Base-by-base conservation (phyloP, 2,329 filamentous ascomycete genomes). In the Chaetomium strumarium region DNA sequence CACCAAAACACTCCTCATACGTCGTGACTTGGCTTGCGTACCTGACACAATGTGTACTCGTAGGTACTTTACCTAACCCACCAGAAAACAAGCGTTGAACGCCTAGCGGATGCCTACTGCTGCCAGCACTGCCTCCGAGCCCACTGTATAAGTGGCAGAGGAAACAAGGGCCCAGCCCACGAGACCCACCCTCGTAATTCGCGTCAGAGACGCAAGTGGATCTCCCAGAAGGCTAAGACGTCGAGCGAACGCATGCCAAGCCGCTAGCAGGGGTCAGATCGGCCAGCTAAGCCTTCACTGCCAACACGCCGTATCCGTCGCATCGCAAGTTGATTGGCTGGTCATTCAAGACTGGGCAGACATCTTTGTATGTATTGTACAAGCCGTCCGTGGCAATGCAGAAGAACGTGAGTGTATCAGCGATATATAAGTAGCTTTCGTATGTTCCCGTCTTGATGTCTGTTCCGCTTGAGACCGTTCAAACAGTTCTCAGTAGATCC, bases 171-270 rank as follows among this genome's bases (percentile, higher is more conserved):
- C 12, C 29, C 6, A n/a, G 2, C 4, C 24, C 46, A 16, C n/a
- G 13, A 11, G 34, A 33, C 52, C 53, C 60, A 52, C 51, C 49
- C 44, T 51, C 58, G 60, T 60, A 60, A 58, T 59, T 60, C 59
- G 59, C 54, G 56, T 58, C 24, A n/a, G 36, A 20, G 14, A 9
- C 16, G 12, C 3, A 5, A 48, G 33, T 37, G 50, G 53, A 45
- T n/a, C 46, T 51, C 52, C 41, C 24, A 51, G 39, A 37, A 46
- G n/a, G 50, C 39, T 46, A 49, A 49, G 49, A 19, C 12, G 14
- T 30, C 39, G 14, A 29, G 9, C 12, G 13, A n/a, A 16, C 9
- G 31, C 12, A 37, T 8, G 45, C 51, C 39, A 48, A 53, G 36
- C 39, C 29, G 12, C 13, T 40, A 31, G 46, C 37, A 12, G 20